Base-by-base conservation (phyloP, 176 grass and related monocot species). In the Oryza coarctata region DNA sequence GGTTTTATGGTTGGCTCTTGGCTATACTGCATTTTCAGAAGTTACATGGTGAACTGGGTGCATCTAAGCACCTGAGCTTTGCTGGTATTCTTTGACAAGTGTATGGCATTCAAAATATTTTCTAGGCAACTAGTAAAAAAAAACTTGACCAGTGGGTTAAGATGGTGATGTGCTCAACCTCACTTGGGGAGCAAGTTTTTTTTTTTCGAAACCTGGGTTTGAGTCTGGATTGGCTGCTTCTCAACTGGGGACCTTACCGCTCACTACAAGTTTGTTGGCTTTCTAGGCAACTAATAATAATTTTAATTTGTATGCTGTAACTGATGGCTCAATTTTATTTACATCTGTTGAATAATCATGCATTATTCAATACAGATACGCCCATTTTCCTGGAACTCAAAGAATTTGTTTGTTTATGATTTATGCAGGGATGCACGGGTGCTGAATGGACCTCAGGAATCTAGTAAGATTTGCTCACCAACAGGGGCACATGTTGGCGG, bases 401-500 rank as follows among this genome's bases (percentile, higher is more conserved):
- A 61, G 15, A 49, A 47, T 50, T 23, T 74, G 20, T 73, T 61
- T 58, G 77, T 3, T 83, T 63, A 41, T 84, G 6, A 18, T 78
- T 67, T 62, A 43, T 34, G 35, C 71, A 93, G 90, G 90, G 83
- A 88, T 55, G 85, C 90, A 20, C 64, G 83, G 84, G 28, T 30
- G 70, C 66, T 74, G 50, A 93, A 91, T 75, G 92, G 74, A 60
- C n/a, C 32, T 77, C 82, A 72, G n/a, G 92, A 86, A 81, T 81
- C 50, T 68, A 85, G 63, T 22, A 78, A 86, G 63, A 92, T 39
- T 28, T 85, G 65, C 7, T 85, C 62, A n/a, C 71, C 83, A 0
- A 65, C 81, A 62, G 69, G 84, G 26, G 81, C 80, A 15, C 81
- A 83, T 36, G 74, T 76, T 25, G 84, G 81, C 1, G 88, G 72